Evolutionary conservation across 768 basidiomycete species (phyloP).

Genomic region (Pisolithus tinctorius): DNA sequence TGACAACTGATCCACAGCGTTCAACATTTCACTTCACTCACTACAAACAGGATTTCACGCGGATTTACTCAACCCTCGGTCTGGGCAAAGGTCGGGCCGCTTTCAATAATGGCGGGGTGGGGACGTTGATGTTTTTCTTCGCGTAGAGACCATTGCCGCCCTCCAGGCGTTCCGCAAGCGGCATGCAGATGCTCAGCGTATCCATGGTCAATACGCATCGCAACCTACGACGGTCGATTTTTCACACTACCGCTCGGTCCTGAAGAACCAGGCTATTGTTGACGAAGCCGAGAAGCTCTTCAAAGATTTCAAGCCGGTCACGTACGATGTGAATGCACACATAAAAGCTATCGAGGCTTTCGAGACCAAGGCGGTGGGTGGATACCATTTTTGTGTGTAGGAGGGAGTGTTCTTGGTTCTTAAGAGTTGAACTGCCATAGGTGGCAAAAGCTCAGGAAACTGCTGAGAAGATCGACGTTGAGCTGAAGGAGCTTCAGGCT

Average conservation of each 20-base stretch:
- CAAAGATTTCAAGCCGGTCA: constrained; percentile 86
- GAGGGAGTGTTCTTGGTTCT: constrained; percentile 1
- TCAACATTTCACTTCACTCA: constrained; percentile 6
- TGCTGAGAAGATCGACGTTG: constrained; percentile 80
- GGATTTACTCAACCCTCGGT: constrained; percentile 74
- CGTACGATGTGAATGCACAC: constrained; percentile 85
- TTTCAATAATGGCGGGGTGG: background rate
- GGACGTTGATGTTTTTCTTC: background rate
- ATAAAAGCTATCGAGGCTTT: constrained; percentile 96
- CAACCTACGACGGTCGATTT: constrained; percentile 86
- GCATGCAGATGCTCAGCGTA: constrained; percentile 79
- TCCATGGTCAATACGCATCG: constrained; percentile 52
- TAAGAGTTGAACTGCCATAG: constrained; percentile 33
- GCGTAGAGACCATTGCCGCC: constrained; percentile 78
- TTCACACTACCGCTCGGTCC: constrained; percentile 79
- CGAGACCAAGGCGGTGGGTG: constrained; percentile 85
- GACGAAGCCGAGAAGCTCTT: constrained; percentile 89
- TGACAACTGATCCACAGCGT: background rate
- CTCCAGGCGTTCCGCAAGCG: constrained; percentile 97
- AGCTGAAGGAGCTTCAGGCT: constrained; percentile 84
- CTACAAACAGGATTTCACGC: constrained; percentile 64
- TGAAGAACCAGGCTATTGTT: constrained; percentile 91
- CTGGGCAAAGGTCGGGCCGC: constrained; percentile 67
- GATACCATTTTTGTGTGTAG: background rate
- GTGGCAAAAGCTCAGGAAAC: constrained; percentile 87